A percentile compares a stretch with the other conserved stretches of the same genome.
These are phyloP conservation scores for Pyrenochaeta sp. DNA, from an alignment of 2,329 filamentous ascomycete genomes.

Conservation along the genomic window DNA sequence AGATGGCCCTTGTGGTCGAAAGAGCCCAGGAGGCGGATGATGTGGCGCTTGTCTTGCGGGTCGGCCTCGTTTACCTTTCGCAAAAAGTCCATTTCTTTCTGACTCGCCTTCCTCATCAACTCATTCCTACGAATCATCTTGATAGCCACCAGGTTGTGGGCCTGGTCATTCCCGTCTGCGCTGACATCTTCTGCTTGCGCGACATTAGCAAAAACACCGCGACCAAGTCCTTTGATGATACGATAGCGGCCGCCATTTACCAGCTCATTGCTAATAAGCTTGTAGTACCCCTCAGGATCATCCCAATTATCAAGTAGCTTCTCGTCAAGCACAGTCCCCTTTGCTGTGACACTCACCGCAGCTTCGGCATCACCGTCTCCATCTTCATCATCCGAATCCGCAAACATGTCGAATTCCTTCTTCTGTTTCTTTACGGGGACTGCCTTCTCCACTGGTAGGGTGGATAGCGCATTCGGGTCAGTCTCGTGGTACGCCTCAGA, in stretches of 20 bases:
- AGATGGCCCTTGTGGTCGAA: slow-evolving; percentile 96
- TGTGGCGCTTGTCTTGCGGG: slow-evolving; percentile 87
- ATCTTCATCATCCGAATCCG: slow-evolving; percentile 72
- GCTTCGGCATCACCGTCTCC: slow-evolving; percentile 72
- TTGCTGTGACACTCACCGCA: slow-evolving; percentile 49
- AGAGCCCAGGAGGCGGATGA: slow-evolving; percentile 84
- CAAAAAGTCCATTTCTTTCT: slow-evolving; percentile 93
- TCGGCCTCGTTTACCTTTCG: slow-evolving; percentile 87
- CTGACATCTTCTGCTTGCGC: slow-evolving; percentile 70
- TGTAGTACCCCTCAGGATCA: slow-evolving; percentile 95
- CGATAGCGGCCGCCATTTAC: slow-evolving; percentile 87
- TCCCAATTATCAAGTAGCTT: slow-evolving; percentile 92
- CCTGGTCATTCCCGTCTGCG: slow-evolving; percentile 49
- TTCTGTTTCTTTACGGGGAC: slow-evolving; percentile 50
- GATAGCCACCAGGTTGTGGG: slow-evolving; percentile 79
- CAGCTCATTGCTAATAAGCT: slow-evolving; percentile 89
- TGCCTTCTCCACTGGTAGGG: slow-evolving; percentile 54
- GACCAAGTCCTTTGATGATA: slow-evolving; percentile 85
- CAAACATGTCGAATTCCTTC: slow-evolving; percentile 71
- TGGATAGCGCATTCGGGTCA: slow-evolving; percentile 61
- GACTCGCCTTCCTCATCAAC: slow-evolving; percentile 87
- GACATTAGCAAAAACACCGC: slow-evolving; percentile 97
- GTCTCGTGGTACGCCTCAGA: slow-evolving; percentile 68
- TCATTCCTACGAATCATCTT: slow-evolving; percentile 99
- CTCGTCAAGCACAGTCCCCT: slow-evolving; percentile 62